Conservation (phyloP, 1,139 yeast genomes). For the Candida glucosophila region DNA sequence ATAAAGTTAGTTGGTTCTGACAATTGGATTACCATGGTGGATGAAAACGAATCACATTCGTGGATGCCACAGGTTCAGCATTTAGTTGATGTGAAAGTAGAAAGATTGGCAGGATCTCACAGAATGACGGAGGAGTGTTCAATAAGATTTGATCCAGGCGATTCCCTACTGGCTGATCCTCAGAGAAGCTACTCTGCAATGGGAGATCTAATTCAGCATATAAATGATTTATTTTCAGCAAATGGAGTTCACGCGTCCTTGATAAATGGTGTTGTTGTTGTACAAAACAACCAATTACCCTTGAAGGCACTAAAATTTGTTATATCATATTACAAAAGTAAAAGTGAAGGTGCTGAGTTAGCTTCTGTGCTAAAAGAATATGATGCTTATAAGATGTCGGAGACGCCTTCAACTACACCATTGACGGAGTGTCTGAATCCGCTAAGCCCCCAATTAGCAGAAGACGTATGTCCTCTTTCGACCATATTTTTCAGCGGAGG, state of each 20-base stretch:
- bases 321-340: constrained; percentile 21
- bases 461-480: constrained; percentile 3
- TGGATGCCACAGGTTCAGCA: constrained; percentile 62
- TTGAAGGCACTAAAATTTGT: constrained; percentile 46
- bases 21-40: constrained; percentile 61
- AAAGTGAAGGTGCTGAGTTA: constrained; percentile 8
- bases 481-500: constrained; percentile 60
- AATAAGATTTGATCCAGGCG: constrained; percentile 64
- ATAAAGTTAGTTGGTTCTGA: constrained; percentile 45
- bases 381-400: constrained; percentile 11
- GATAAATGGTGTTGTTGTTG: constrained; percentile 59
- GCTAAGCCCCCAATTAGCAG: no score
- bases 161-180: constrained; percentile 48
- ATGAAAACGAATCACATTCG: constrained; percentile 36
- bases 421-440: no score
- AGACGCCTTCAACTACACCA: constrained; percentile 9
- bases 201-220: constrained; percentile 82
- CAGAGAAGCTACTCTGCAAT: constrained; percentile 60
- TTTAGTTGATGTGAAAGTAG: constrained; percentile 59
- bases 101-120: constrained; percentile 72
- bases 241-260: constrained; percentile 71
- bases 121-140: constrained; percentile 70
- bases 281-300: constrained; percentile 49
- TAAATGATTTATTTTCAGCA: constrained; percentile 62
- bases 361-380: constrained; percentile 16